These are phyloP conservation scores for Stentor coeruleus DNA, from an alignment of 73 alveolate genomes.

Conservation along the genomic window DNA sequence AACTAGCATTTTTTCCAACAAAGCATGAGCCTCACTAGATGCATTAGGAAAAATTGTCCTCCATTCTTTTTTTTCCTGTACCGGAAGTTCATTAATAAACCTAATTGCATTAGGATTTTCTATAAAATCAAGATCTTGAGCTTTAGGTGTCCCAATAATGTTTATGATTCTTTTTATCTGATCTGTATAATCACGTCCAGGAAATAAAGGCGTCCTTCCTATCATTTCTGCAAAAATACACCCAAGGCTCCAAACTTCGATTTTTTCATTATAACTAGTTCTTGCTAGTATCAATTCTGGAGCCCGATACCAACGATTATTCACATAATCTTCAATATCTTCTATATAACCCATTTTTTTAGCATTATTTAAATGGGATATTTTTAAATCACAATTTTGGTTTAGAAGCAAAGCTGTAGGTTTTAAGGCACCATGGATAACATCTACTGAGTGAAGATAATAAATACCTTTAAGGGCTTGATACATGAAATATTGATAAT, in stretches of 20 bases:
- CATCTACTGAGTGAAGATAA: conserved; percentile 73
- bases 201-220: conserved; percentile 69
- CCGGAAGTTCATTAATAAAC: conserved; percentile 46
- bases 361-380: conserved; percentile 32
- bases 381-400: conserved; percentile 37
- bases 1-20: conserved; percentile 38
- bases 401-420: conserved; percentile 33
- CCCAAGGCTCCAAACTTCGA: conserved; percentile 70
- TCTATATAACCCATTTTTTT: not conserved
- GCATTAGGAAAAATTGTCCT: conserved; percentile 33
- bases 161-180: conserved; percentile 47
- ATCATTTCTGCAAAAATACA: conserved; percentile 67
- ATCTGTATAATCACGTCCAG: conserved; percentile 55
- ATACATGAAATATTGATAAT: conserved; percentile 62
- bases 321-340: conserved; percentile 45
- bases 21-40: conserved; percentile 31
- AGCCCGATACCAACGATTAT: conserved; percentile 59
- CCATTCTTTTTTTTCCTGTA: conserved; percentile 2
- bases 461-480: conserved; percentile 69
- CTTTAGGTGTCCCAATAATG: conserved; percentile 66
- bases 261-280: conserved; percentile 40
- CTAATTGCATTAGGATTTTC: conserved; percentile 62
- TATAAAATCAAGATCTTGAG: conserved; percentile 64
- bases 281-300: conserved; percentile 68
- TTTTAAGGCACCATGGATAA: conserved; percentile 59